Evolutionary conservation across 1,284 basidiomycete species (phyloP).

Genomic region (Sporisorium reilianum): DNA sequence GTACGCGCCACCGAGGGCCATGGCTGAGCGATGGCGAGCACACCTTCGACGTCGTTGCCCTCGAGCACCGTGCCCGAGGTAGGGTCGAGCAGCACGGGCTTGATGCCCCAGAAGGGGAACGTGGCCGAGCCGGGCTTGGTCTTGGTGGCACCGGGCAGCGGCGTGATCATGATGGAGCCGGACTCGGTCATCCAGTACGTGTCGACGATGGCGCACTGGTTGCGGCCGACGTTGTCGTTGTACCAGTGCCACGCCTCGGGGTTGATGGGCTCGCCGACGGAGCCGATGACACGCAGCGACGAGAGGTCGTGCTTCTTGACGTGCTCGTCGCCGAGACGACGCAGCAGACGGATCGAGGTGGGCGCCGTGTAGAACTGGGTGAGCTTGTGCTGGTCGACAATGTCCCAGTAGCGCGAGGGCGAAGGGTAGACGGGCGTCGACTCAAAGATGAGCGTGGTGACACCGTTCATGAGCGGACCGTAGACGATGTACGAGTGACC

Average conservation of each 20-base stretch:
- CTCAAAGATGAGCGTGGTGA: slow-evolving; percentile 93
- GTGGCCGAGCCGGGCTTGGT: slow-evolving; percentile 97
- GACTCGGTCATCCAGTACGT: slow-evolving; percentile 87
- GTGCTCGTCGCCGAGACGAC: slow-evolving; percentile 87
- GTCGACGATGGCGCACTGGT: slow-evolving; percentile 93
- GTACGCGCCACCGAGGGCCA: slow-evolving; percentile 98
- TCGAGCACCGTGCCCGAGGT: slow-evolving; percentile 79
- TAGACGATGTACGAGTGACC: slow-evolving; percentile 98
- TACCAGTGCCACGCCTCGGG: slow-evolving; percentile 99
- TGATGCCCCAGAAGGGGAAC: slow-evolving; percentile 96
- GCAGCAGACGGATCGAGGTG: slow-evolving; percentile 82
- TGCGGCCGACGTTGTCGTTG: slow-evolving; percentile 89
- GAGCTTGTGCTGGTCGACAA: slow-evolving; percentile 90
- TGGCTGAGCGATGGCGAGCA: slow-evolving; percentile 84
- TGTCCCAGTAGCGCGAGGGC: slow-evolving; percentile 95
- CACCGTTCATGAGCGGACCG: slow-evolving; percentile 90
- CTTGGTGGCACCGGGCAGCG: slow-evolving; percentile 92
- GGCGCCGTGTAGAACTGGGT: slow-evolving; percentile 74
- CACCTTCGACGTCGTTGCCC: slow-evolving; percentile 90
- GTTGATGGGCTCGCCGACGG: slow-evolving; percentile 98
- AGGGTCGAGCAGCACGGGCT: slow-evolving; percentile 88
- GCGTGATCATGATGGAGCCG: slow-evolving; percentile 92
- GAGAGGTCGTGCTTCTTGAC: slow-evolving; percentile 86
- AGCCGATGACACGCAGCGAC: slow-evolving; percentile 86
- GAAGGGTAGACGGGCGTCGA: slow-evolving; percentile 97